Base-by-base conservation (phyloP, 495 filamentous ascomycete genomes). In the Penicillium dipodomyicola region DNA sequence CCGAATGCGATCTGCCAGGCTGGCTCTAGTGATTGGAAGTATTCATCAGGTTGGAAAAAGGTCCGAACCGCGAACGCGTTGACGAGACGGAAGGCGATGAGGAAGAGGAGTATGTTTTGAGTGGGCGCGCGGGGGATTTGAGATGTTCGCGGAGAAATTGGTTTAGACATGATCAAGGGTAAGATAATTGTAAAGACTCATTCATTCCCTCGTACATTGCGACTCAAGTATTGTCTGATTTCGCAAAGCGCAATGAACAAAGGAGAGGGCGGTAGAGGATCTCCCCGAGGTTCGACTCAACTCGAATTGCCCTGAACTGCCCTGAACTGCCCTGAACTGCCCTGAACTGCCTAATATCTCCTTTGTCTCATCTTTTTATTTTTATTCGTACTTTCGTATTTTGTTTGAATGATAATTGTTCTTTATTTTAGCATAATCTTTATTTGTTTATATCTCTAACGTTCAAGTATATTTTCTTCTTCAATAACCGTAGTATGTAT, bases 1-100 rank as follows among this genome's bases (percentile, higher is more conserved):
- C 91, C 93, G 75, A 97, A 97, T 0, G 89, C 87, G 44, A 93
- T 77, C 69, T 87, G 79, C 92, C 93, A 97, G 59, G 94, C 94
- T 37, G 94, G 95, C 68, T 99, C 94, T 11, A 99, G 80, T 6
- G 92, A 89, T 67, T 99, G 94, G 61, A 92, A 99, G 77, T 89
- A 97, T 70, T 99, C 94, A 76, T 99, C 94, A n/a, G 94, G 94
- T 70, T 99, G 94, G 76, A 99, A 99, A 70, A 96, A 99, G n/a
- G 94, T 97, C 48, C 84, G 80, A 39, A 95, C 77, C 48, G 77
- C 82, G 54, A 96, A 76, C n/a, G 92, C 86, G 73, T 97, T 97
- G 67, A 90, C 65, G 49, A 96, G 80, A 52, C 94, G 91, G 47
- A 97, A 80, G 12, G 82, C 82, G 54, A 96, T 63, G 20, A 97